Base-by-base conservation (phyloP, 2,329 filamentous ascomycete genomes). In the Metarhizium guizhouense region DNA sequence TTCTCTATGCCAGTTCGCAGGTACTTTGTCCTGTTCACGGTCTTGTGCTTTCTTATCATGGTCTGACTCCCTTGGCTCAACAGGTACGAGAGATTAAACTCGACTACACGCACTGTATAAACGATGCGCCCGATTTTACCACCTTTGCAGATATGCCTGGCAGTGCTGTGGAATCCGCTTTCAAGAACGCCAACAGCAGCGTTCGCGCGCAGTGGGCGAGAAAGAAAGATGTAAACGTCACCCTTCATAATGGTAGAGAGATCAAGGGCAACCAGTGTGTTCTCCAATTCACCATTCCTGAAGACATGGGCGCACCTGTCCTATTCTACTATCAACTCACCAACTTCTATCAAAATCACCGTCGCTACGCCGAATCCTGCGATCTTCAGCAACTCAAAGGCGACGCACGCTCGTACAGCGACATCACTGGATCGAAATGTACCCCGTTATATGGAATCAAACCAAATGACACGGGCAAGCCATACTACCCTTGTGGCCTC, bases 291-390 rank as follows among this genome's bases (percentile, higher is more conserved):
- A 76, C 81, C 40, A 84, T 96, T 8, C 90, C 90, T 1, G 86
- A 93, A 64, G 76, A 84, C 57, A 86, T 99, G 72, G 78, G 81
- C 3, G 83, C 91, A 1, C 91, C 93, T 0, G 88, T 99, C 11
- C 82, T 93, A 58, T 84, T 97, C 72, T 99, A 96, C 76, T 99
- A 99, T 72, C 87, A 88, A 63, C 84, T 99, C 60, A 93, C 90
- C 56, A 96, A 97, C 74, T 99, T 99, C 75, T 97, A 97, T 76
- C 94, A 99, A 73, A 99, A 99, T 69, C 94, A 99, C 69, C 87
- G 94, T 61, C 86, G 93, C 71, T 99, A 99, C 64, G 94, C 96
- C 58, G 88, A 90, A 67, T 95, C 90, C 1, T 87, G 95, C 65
- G 87, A 92, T 66, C 80, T 86, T 56, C 79, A 88, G 53, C 94